Conservation (phyloP, 2,329 filamentous ascomycete species). For the Didymella glomerata region DNA sequence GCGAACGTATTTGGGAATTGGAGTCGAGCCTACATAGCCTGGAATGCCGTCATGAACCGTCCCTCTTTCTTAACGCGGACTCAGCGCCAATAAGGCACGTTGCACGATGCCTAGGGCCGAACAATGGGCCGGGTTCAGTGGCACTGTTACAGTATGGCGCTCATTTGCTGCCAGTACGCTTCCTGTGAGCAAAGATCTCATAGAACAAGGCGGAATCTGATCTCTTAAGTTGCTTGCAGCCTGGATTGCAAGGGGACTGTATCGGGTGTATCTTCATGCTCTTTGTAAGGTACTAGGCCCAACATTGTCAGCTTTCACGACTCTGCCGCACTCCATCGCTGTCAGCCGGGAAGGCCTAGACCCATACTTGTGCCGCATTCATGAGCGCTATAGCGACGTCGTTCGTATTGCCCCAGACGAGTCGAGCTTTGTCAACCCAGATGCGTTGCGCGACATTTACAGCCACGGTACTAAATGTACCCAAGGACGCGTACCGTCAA, state of each 20-base stretch:
- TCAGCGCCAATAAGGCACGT: not conserved
- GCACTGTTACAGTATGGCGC: not conserved
- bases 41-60: not conserved
- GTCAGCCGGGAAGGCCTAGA: not conserved
- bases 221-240: not conserved
- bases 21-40: not conserved
- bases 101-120: not conserved
- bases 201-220: not conserved
- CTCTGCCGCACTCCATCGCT: not conserved
- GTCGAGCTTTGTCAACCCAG: not conserved
- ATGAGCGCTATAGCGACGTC: not conserved
- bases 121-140: not conserved
- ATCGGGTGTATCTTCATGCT: not conserved
- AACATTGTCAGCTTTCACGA: not conserved
- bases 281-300: not conserved
- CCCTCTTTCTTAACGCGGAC: not conserved
- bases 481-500: not conserved
- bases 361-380: not conserved
- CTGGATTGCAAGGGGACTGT: not conserved
- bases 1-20: not conserved
- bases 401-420: not conserved
- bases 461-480: not conserved
- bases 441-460: not conserved
- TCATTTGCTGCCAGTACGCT: not conserved
- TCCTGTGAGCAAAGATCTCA: not conserved